phyloP scores from a whole-genome alignment of 2,329 filamentous ascomycete genomes.

The Capronia epimyces region DNA sequence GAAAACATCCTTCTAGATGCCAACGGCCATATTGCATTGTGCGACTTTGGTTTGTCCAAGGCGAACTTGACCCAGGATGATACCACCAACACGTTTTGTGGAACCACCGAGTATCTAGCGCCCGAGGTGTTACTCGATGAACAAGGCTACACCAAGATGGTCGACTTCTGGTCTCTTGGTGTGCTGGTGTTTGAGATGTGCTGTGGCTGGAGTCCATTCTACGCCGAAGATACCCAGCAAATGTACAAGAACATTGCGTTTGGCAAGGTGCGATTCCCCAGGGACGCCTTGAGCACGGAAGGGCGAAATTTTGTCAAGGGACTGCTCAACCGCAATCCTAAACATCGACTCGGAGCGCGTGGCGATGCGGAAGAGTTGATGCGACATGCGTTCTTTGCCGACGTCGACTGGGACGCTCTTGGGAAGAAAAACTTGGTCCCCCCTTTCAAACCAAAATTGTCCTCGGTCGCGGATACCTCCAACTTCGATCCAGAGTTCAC shows the following conservation, averaged over 20 bases:
- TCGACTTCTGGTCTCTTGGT: constrained; percentile 97
- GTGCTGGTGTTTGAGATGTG: constrained; percentile 99
- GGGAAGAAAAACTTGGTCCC: constrained; percentile 88
- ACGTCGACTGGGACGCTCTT: constrained; percentile 87
- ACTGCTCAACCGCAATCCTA: constrained; percentile 91
- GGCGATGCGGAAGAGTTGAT: constrained; percentile 92
- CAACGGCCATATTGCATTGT: constrained; percentile 94
- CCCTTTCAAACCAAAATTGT: constrained; percentile 95
- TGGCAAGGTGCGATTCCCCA: constrained; percentile 92
- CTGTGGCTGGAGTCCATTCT: constrained; percentile 98
- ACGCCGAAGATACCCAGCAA: constrained; percentile 97
- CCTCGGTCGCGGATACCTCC: constrained; percentile 90
- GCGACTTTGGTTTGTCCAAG: constrained; percentile 96
- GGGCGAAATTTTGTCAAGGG: constrained; percentile 98
- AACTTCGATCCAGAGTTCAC: constrained; percentile 99
- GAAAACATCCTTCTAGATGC: constrained; percentile 96
- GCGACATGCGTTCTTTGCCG: constrained; percentile 86
- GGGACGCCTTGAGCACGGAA: constrained; percentile 89
- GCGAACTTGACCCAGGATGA: constrained; percentile 95
- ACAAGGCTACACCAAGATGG: constrained; percentile 98
- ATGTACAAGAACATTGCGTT: constrained; percentile 99
- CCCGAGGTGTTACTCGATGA: constrained; percentile 94
- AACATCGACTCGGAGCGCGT: constrained; percentile 84
- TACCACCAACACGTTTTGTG: constrained; percentile 98
- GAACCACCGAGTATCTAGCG: constrained; percentile 94